A percentile compares a stretch with the other conserved stretches of the same genome.
Evolutionary conservation across 2,329 filamentous ascomycete genomes (phyloP).

Genomic region (Aspergillus sergii): DNA sequence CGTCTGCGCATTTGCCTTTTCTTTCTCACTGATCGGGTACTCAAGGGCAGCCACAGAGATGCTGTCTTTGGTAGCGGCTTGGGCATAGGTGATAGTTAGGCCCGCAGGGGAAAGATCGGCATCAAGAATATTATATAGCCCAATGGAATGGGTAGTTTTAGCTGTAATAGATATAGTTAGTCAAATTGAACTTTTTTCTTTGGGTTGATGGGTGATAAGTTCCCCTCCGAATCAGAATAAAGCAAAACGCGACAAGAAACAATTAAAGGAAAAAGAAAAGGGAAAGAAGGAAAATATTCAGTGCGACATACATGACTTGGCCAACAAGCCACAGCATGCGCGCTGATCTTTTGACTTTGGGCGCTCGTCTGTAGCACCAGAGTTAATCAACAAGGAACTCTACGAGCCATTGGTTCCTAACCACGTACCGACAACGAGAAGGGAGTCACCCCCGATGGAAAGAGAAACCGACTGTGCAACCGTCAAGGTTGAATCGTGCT

Average conservation of each 20-base stretch:
- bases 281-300: conserved; percentile 1
- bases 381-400: conserved; percentile 6
- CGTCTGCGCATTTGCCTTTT: conserved; percentile 51
- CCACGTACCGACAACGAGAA: conserved; percentile 59
- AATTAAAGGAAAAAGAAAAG: neutral
- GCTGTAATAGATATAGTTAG: conserved; percentile 27
- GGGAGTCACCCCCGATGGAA: conserved; percentile 61
- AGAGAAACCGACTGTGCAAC: conserved; percentile 63
- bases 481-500: conserved; percentile 50
- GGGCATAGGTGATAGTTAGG: conserved; percentile 74
- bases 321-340: conserved; percentile 58
- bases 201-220: conserved; percentile 2
- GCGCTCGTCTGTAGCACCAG: conserved; percentile 52
- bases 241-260: neutral
- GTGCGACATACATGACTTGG: conserved; percentile 50
- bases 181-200: conserved; percentile 22
- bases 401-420: conserved; percentile 8
- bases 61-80: conserved; percentile 59
- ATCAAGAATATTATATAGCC: conserved; percentile 84
- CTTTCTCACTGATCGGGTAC: conserved; percentile 60
- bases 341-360: conserved; percentile 51
- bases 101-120: conserved; percentile 64
- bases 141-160: conserved; percentile 62
- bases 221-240: neutral
- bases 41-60: conserved; percentile 64